phyloP scores from a whole-genome alignment of 2,329 filamentous ascomycete species.

The Monosporascus sp. region DNA sequence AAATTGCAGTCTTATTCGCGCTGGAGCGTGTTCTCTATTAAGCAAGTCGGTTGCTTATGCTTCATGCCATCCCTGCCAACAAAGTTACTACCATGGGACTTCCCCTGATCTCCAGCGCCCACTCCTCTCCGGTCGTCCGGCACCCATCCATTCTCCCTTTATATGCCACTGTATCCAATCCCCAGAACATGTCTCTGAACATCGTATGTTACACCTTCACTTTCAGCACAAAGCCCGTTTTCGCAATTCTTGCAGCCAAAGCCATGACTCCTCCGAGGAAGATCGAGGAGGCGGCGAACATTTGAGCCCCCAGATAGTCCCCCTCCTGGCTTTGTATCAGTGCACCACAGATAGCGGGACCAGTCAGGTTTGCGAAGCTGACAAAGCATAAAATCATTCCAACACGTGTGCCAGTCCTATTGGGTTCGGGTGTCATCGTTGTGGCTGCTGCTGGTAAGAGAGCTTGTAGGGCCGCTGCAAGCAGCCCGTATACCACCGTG shows the following conservation, averaged over 20 bases:
- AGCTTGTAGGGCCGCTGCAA: conserved; percentile 9
- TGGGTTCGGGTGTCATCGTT: conserved; percentile 9
- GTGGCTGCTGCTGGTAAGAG: conserved; percentile 7
- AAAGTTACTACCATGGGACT: no score
- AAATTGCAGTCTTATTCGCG: neutral
- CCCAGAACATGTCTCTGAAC: neutral
- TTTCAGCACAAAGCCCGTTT: neutral
- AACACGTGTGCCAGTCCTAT: conserved; percentile 4
- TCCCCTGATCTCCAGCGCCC: no score
- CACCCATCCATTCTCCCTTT: neutral
- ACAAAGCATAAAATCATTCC: conserved; percentile 9
- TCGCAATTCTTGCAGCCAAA: conserved; percentile 2
- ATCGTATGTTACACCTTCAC: neutral
- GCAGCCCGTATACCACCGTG: conserved; percentile 4
- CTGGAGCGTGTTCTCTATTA: neutral
- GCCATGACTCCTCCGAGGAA: conserved; percentile 5
- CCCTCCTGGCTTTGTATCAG: conserved; percentile 2
- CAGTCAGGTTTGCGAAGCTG: conserved; percentile 6
- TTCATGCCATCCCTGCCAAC: neutral
- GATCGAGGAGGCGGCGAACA: conserved; percentile 5
- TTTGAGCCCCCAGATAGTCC: conserved; percentile 6
- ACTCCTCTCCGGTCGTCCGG: neutral
- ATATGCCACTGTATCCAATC: neutral
- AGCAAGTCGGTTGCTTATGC: neutral
- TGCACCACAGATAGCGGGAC: conserved; percentile 6